Percentiles rank a stretch among this genome's conserved stretches.
phyloP scores from a whole-genome alignment of 1,139 yeast species.

The Scheffersomyces illinoinensis region DNA sequence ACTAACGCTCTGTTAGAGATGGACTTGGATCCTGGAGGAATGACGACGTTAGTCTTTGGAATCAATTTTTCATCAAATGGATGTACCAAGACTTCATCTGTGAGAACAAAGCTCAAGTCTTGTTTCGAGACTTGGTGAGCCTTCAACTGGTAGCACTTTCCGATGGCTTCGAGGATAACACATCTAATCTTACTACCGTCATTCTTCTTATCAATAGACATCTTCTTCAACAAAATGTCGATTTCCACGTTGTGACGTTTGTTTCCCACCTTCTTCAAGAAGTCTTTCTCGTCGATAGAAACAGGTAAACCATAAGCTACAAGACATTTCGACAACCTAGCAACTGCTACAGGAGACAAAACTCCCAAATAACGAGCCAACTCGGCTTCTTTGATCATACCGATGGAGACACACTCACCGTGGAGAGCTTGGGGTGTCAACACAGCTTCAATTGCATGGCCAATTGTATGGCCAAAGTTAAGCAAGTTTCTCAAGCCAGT shows the following conservation, averaged over 20 bases:
- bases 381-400: slow-evolving; percentile 94
- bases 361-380: slow-evolving; percentile 87
- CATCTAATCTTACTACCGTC: slow-evolving; percentile 90
- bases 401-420: slow-evolving; percentile 97
- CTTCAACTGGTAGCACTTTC: slow-evolving; percentile 82
- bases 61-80: slow-evolving; percentile 44
- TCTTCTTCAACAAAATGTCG: slow-evolving; percentile 70
- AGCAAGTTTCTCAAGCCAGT: slow-evolving; percentile 89
- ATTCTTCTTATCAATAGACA: slow-evolving; percentile 96
- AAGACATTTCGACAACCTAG: slow-evolving; percentile 81
- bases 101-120: slow-evolving; percentile 76
- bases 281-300: slow-evolving; percentile 65
- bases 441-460: slow-evolving; percentile 97
- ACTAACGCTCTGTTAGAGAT: slow-evolving; percentile 93
- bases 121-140: slow-evolving; percentile 84
- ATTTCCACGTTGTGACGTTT: slow-evolving; percentile 63
- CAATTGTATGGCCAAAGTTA: slow-evolving; percentile 96
- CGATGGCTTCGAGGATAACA: slow-evolving; percentile 80
- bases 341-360: slow-evolving; percentile 89
- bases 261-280: slow-evolving; percentile 68
- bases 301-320: slow-evolving; percentile 85
- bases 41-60: slow-evolving; percentile 51
- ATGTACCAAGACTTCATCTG: slow-evolving; percentile 77
- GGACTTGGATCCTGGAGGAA: slow-evolving; percentile 97
- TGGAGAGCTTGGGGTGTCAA: slow-evolving; percentile 94